Conservation (phyloP, 208 protist species). For the Crithidia bombi region DNA sequence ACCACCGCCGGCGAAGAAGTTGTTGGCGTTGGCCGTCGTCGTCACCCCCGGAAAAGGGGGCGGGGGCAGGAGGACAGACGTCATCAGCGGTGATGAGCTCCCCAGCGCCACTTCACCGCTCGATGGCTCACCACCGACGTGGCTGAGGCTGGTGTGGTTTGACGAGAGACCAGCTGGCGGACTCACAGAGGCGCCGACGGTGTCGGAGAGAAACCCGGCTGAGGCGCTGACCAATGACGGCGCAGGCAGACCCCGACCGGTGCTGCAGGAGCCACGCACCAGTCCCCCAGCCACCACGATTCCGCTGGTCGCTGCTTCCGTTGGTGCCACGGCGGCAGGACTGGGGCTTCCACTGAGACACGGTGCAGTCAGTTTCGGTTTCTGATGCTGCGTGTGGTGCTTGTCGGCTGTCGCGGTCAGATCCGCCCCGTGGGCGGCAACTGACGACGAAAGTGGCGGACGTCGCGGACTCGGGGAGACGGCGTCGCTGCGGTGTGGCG, state of each 20-base stretch:
- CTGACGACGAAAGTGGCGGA: neutral
- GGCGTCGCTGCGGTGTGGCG: neutral
- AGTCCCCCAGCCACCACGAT: neutral
- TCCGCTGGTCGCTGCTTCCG: neutral
- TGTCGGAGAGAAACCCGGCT: neutral
- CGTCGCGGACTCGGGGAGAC: slow-evolving; percentile 33
- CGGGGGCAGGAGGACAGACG: neutral
- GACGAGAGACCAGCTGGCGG: neutral
- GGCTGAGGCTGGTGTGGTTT: neutral
- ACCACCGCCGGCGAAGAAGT: too few relatives aligned
- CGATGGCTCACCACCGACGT: neutral
- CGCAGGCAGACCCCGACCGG: neutral
- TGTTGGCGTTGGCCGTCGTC: too few relatives aligned
- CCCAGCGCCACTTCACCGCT: neutral
- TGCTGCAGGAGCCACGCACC: neutral
- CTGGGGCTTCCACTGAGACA: neutral
- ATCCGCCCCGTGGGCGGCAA: neutral
- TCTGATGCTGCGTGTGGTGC: neutral
- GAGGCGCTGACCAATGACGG: neutral
- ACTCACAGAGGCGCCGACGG: neutral
- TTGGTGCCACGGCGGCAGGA: neutral
- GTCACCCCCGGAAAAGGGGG: slow-evolving; percentile 2
- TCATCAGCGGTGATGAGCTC: neutral
- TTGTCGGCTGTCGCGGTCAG: neutral
- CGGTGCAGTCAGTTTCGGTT: neutral